Conservation (phyloP, 75 land plant genomes). For the Adiantum capillusveneris region DNA sequence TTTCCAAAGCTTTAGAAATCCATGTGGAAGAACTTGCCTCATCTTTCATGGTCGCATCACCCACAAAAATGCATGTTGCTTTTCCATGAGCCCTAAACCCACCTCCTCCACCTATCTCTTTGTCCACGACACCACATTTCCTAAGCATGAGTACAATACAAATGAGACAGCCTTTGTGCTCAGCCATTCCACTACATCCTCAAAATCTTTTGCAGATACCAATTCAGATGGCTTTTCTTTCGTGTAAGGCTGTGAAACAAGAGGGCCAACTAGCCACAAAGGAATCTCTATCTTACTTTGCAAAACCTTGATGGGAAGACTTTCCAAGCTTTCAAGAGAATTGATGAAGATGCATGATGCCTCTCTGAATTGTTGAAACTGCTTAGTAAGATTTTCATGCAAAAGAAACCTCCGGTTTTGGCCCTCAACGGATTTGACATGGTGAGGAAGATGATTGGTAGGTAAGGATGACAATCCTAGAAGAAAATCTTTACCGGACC, state of each 20-base stretch:
- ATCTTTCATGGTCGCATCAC: conserved; percentile 5
- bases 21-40: background rate
- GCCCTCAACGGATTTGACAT: background rate
- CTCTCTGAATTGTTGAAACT: background rate
- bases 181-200: conserved; percentile 1
- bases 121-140: background rate
- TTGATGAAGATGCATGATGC: background rate
- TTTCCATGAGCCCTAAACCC: conserved; percentile 4
- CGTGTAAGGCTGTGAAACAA: background rate
- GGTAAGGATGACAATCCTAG: conserved; percentile 7
- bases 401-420: background rate
- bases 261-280: background rate
- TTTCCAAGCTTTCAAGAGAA: conserved; percentile 11
- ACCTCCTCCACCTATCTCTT: conserved; percentile 8
- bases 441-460: background rate
- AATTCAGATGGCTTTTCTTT: background rate
- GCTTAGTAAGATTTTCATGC: background rate
- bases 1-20: too few species aligned
- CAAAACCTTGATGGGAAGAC: background rate
- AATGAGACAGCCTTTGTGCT: background rate
- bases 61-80: conserved; percentile 7
- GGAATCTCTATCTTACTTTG: background rate
- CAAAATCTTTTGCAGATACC: background rate
- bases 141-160: conserved; percentile 6
- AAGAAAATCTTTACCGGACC: conserved; percentile 3